These are phyloP conservation scores for Pichia californica DNA, from an alignment of 805 yeast species.

Conservation along the genomic window DNA sequence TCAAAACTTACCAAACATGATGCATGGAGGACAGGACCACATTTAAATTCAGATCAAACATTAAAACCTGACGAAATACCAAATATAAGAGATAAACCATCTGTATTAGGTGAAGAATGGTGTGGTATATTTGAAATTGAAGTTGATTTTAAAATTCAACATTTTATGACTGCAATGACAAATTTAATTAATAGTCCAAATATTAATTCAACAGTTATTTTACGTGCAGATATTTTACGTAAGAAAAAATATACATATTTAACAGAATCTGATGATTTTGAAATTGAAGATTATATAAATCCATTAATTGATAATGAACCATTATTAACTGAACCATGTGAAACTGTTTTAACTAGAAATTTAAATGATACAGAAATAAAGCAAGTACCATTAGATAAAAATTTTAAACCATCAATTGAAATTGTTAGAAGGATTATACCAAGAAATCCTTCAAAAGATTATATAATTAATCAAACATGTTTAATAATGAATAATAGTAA, in stretches of 20 bases:
- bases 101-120: slow-evolving; percentile 58
- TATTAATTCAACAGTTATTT: slow-evolving; percentile 83
- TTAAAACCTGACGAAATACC: slow-evolving; percentile 28
- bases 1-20: slow-evolving; percentile 14
- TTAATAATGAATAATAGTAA: slow-evolving; percentile 35
- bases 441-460: slow-evolving; percentile 81
- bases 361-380: slow-evolving; percentile 39
- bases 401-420: slow-evolving; percentile 36
- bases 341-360: slow-evolving; percentile 21
- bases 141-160: slow-evolving; percentile 44
- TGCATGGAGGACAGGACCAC: slow-evolving; percentile 14
- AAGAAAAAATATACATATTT: slow-evolving; percentile 38
- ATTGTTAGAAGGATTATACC: slow-evolving; percentile 86
- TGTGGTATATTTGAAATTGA: slow-evolving; percentile 45
- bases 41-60: slow-evolving; percentile 10
- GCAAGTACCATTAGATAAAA: slow-evolving; percentile 26
- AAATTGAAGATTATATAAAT: slow-evolving; percentile 21
- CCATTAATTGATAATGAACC: slow-evolving; percentile 29
- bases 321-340: slow-evolving; percentile 21
- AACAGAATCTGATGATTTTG: slow-evolving; percentile 26
- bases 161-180: slow-evolving; percentile 71
- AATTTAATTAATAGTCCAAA: slow-evolving; percentile 79
- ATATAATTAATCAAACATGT: slow-evolving; percentile 81
- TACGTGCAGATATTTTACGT: slow-evolving; percentile 76
- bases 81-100: slow-evolving; percentile 33